These are phyloP conservation scores for Borovskyia barvae DNA, from an alignment of 208 protist species.

Conservation along the genomic window DNA sequence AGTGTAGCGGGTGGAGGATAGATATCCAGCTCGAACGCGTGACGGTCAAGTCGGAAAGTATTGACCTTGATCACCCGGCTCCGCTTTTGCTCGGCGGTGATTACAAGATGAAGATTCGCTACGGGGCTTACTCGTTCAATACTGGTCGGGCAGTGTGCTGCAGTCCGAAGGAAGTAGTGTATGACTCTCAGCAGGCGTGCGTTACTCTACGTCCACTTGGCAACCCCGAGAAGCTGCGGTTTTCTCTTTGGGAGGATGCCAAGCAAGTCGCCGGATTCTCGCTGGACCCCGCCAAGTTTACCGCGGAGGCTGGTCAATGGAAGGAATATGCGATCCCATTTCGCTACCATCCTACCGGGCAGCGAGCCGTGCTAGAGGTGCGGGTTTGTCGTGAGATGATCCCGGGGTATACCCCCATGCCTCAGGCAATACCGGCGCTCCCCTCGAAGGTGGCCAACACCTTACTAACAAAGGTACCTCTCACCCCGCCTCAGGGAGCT, in stretches of 20 bases:
- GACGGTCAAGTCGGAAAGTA: conserved; percentile 47
- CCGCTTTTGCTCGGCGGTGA: conserved; percentile 65
- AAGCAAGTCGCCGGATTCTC: conserved; percentile 84
- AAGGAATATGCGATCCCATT: conserved; percentile 89
- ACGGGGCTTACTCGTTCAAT: conserved; percentile 34
- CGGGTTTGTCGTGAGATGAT: conserved; percentile 46
- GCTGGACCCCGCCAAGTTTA: conserved; percentile 71
- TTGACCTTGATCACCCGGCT: conserved; percentile 52
- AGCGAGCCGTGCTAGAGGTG: conserved; percentile 61
- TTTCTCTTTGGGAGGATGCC: conserved; percentile 79
- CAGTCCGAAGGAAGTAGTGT: conserved; percentile 53
- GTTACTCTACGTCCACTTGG: conserved; percentile 21
- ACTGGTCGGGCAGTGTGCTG: conserved; percentile 42
- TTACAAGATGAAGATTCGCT: conserved; percentile 74
- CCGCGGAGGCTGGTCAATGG: conserved; percentile 21
- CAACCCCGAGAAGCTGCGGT: conserved; percentile 59
- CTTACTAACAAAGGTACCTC: too few species aligned
- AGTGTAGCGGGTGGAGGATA: conserved; percentile 2
- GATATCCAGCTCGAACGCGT: conserved; percentile 67
- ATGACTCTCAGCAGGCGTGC: conserved; percentile 32
- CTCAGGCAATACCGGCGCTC: too few species aligned
- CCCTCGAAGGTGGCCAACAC: too few species aligned
- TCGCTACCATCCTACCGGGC: conserved; percentile 75
- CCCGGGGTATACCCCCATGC: too few species aligned
- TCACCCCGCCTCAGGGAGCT: too few species aligned